phyloP scores from a whole-genome alignment of 2,329 filamentous ascomycete genomes.

The Paecilomyces sp. region DNA sequence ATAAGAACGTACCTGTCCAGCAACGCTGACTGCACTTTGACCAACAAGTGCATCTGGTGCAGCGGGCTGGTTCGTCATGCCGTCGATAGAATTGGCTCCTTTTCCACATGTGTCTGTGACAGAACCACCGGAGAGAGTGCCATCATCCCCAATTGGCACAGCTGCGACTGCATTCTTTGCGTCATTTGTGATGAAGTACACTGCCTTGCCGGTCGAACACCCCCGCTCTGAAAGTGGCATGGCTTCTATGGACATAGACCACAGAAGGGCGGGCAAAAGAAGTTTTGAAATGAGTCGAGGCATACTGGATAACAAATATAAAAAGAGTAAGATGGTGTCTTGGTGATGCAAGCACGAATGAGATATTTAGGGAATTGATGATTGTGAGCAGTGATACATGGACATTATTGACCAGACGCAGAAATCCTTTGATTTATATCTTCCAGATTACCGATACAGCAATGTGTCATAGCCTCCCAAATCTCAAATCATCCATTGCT shows the following conservation, averaged over 20 bases:
- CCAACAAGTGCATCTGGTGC: constrained; percentile 45
- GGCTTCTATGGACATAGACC: not conserved
- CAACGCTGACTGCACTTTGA: constrained; percentile 45
- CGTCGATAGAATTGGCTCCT: constrained; percentile 38
- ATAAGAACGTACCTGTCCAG: constrained; percentile 39
- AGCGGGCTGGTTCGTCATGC: constrained; percentile 28
- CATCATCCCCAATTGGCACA: constrained; percentile 41
- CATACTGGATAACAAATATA: not conserved
- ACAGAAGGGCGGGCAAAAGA: not conserved
- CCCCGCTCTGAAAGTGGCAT: not conserved
- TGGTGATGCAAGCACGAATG: not conserved
- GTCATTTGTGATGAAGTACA: constrained; percentile 53
- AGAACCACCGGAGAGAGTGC: constrained; percentile 39
- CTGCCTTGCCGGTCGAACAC: constrained; percentile 31
- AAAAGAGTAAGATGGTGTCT: not conserved
- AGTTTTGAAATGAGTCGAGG: not conserved
- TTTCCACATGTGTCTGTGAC: constrained; percentile 42
- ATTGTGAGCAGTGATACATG: not conserved
- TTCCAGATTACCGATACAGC: not conserved
- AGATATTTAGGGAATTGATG: not conserved
- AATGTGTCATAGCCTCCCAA: not conserved
- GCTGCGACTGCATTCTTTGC: constrained; percentile 44
- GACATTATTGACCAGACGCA: not conserved
- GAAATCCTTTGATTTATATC: not conserved
- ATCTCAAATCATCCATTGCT: constrained; percentile 3